Evolutionary conservation across 2,329 filamentous ascomycete genomes (phyloP).

Genomic region (Botrytis deweyae): DNA sequence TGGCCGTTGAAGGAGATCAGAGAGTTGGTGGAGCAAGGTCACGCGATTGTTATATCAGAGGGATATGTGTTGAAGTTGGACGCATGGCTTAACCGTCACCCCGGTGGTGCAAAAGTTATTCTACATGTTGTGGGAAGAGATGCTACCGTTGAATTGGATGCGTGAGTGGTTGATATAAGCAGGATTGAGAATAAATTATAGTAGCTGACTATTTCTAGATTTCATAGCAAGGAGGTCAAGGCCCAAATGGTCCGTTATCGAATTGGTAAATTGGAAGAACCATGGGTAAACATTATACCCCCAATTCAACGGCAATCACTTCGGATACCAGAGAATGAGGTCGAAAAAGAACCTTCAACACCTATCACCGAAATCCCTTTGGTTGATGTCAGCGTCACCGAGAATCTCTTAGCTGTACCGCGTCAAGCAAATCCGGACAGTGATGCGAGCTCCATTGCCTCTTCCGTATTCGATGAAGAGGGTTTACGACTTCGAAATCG

Average conservation of each 20-base stretch:
- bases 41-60: constrained; percentile 15
- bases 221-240: constrained; percentile 78
- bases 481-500: not conserved
- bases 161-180: constrained; percentile 58
- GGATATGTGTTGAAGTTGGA: constrained; percentile 75
- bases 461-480: constrained; percentile 4
- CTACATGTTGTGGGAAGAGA: constrained; percentile 90
- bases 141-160: constrained; percentile 90
- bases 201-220: constrained; percentile 47
- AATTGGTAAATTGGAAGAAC: constrained; percentile 77
- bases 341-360: constrained; percentile 6
- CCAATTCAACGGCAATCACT: constrained; percentile 65
- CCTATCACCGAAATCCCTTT: constrained; percentile 6
- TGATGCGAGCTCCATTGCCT: constrained; percentile 6
- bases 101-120: constrained; percentile 88
- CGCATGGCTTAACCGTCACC: constrained; percentile 84
- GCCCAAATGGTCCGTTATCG: constrained; percentile 75
- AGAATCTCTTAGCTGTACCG: constrained; percentile 58
- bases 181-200: not conserved
- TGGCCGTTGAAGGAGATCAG: constrained; percentile 17
- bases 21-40: constrained; percentile 15
- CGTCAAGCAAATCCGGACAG: constrained; percentile 4
- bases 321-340: not conserved
- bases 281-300: constrained; percentile 84
- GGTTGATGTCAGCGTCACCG: constrained; percentile 53